Evolutionary conservation across 164 flowering plant species (phyloP).

Genomic region (Aristolochia contorta): DNA sequence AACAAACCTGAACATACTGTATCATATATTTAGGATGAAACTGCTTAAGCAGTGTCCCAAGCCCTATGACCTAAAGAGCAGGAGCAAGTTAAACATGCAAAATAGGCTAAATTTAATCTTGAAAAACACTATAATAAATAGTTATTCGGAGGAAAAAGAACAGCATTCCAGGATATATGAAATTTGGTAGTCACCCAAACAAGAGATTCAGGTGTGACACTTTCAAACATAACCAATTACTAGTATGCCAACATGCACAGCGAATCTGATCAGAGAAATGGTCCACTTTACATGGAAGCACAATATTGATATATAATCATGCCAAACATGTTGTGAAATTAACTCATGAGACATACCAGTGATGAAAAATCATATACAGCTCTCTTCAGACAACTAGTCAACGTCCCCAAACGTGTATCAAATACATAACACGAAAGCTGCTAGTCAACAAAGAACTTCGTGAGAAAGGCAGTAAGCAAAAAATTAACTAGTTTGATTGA

Average conservation of each 20-base stretch:
- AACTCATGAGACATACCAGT: constrained; percentile 8
- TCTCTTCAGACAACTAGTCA: constrained; percentile 19
- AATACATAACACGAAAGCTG: constrained; percentile 20
- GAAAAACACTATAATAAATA: not conserved
- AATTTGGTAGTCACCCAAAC: not conserved
- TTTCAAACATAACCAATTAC: not conserved
- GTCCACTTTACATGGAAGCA: not conserved
- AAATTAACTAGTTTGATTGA: too few species aligned
- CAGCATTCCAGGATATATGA: not conserved
- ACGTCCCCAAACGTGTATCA: constrained; percentile 18
- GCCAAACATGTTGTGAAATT: not conserved
- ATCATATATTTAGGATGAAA: constrained; percentile 10
- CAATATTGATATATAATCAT: not conserved
- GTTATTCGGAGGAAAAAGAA: not conserved
- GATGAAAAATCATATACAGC: constrained; percentile 20
- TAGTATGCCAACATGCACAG: not conserved
- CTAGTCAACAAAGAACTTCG: constrained; percentile 1
- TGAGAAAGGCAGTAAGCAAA: constrained; percentile 2
- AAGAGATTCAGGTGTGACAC: not conserved
- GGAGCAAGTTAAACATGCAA: too few species aligned
- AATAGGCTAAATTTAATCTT: not conserved
- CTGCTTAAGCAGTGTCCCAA: constrained; percentile 23
- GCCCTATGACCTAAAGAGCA: constrained; percentile 16
- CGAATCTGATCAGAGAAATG: too few species aligned
- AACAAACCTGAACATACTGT: constrained; percentile 19